A percentile compares a stretch with the other conserved stretches of the same genome.
Conservation (phyloP, 129 eudicot genomes). For the Cynara cardunculus region DNA sequence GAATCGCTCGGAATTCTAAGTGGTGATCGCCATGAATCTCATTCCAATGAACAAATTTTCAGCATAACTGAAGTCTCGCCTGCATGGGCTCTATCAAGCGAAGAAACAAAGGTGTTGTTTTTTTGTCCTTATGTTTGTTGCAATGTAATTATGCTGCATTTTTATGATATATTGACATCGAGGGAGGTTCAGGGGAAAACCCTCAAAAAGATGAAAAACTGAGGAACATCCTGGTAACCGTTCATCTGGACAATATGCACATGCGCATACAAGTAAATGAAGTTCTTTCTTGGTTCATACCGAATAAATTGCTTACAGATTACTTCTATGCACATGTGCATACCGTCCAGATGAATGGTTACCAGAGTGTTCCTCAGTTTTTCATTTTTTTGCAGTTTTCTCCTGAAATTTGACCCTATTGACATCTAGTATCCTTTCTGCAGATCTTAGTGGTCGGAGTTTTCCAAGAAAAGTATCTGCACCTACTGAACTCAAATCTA, state of each 20-base stretch:
- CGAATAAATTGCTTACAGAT: too few relatives aligned
- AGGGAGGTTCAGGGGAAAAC: too few relatives aligned
- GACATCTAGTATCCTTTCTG: conserved; percentile 21
- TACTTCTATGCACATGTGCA: too few relatives aligned
- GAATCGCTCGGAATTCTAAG: conserved; percentile 26
- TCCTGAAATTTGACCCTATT: neutral
- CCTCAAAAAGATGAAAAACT: too few relatives aligned
- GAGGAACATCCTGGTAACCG: too few relatives aligned
- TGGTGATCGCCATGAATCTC: conserved; percentile 22
- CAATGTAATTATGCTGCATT: neutral
- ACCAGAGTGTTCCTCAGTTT: too few relatives aligned
- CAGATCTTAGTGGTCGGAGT: conserved; percentile 84
- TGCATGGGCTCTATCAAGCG: conserved; percentile 70
- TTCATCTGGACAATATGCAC: too few relatives aligned
- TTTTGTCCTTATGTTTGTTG: neutral
- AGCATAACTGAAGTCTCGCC: conserved; percentile 79
- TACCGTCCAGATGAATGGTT: too few relatives aligned
- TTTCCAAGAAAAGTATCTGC: conserved; percentile 46
- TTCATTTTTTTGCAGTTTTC: too few relatives aligned
- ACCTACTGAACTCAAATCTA: conserved; percentile 42
- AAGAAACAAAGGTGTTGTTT: conserved; percentile 77
- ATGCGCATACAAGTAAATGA: too few relatives aligned
- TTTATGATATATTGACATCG: neutral
- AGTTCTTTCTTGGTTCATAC: too few relatives aligned
- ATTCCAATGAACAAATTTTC: conserved; percentile 38